A percentile compares a stretch with the other conserved stretches of the same genome.
phyloP scores from a whole-genome alignment of 169 alveolate species.

The Amoebophrya sp. region DNA sequence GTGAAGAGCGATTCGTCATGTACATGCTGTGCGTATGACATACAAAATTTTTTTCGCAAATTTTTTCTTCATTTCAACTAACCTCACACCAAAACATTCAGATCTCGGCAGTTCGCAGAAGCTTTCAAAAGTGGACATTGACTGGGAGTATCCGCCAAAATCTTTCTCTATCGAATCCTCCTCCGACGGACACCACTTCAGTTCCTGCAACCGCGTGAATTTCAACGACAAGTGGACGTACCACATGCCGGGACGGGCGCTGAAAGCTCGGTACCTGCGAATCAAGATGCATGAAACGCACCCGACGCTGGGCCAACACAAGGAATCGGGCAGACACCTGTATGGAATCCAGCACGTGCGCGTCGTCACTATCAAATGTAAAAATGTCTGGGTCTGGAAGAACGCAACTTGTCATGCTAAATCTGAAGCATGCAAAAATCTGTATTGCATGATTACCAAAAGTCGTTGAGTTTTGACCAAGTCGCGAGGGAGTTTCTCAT shows the following conservation, averaged over 20 bases:
- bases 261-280: neutral
- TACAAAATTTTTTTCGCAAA: no score
- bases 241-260: neutral
- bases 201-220: neutral
- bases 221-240: neutral
- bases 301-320: neutral
- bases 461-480: no score
- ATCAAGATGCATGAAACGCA: neutral
- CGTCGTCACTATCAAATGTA: no score
- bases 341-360: conserved; percentile 7
- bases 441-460: no score
- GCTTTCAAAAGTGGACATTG: neutral
- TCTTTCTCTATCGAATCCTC: neutral
- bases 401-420: no score
- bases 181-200: neutral
- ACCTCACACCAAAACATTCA: no score
- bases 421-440: no score
- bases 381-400: no score
- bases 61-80: no score
- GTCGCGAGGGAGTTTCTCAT: no score
- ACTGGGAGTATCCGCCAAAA: conserved; percentile 16
- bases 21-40: no score
- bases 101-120: neutral
- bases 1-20: no score
- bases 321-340: neutral